Evolutionary conservation across 352 stramenopile genomes (phyloP), one percentile per base, ranked within the genome.

Genomic region (Thalassiosira hispida): DNA sequence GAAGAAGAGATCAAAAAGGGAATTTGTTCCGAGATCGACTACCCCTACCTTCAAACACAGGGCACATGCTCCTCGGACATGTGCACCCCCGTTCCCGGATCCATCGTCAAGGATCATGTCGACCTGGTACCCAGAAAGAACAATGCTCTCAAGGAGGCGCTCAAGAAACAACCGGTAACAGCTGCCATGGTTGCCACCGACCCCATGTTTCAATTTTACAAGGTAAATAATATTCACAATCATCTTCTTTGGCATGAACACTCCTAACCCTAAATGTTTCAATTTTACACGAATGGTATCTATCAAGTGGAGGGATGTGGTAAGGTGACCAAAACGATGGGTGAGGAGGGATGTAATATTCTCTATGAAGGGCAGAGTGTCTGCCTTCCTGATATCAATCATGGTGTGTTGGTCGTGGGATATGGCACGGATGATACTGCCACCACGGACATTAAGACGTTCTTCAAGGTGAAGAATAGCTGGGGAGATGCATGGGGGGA

Each of bases 131-230:
- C 87, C 1, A 91, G 88, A 29, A 89, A 97, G 77, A 94, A 96
- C 49, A 70, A 96, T 42, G 92, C 90, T 18, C 84, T 99, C 8
- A 90, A 96, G 73, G 88, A 91, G 4, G 97, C 97, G 0, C 87
- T 98, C 16, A 91, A 95, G 20, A 88, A 97, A 81, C 94, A 97
- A 81, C 97, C 97, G 8, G 96, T 98, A 14, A 94, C 93, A 14
- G 91, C 98, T 25, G 96, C 96, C 9, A 98, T 98, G 55, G 94
- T 98, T 77, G 97, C 96, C 12, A 92, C 97, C 79, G 90, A 98
- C 80, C 91, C 91, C 75, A 92, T 90, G 12, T 98, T 99, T 83
- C 96, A 98, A 92, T 98, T 98, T 46, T 99, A 99, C 94, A 38
- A 38, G n/a, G n/a, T n/a, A n/a, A n/a, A n/a, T n/a, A n/a, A n/a